Evolutionary conservation across 2,329 filamentous ascomycete genomes (phyloP).

Genomic region (Calcarisporium arbuscula): DNA sequence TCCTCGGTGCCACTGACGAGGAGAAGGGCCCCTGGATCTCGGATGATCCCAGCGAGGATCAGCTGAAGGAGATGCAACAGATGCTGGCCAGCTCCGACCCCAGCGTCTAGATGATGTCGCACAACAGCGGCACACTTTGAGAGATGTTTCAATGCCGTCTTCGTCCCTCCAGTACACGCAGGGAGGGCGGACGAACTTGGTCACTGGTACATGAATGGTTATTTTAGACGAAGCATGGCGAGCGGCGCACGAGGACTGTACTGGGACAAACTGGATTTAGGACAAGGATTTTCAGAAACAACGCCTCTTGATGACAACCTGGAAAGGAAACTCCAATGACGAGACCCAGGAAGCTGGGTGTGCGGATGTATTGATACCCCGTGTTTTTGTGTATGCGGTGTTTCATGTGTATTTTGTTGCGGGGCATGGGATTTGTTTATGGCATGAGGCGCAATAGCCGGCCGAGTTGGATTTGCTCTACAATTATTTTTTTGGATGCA

Average conservation of each 20-base stretch:
- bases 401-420: no score
- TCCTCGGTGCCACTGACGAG: slow-evolving; percentile 71
- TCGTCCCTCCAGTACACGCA: neutral
- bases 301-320: no score
- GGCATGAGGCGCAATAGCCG: no score
- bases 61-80: slow-evolving; percentile 55
- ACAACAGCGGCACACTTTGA: no score
- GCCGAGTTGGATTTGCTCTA: no score
- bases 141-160: no score
- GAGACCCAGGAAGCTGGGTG: no score
- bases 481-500: no score
- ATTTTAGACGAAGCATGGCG: slow-evolving; percentile 18
- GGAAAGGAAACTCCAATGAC: no score
- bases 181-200: slow-evolving; percentile 1
- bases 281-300: neutral
- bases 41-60: slow-evolving; percentile 60
- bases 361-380: no score
- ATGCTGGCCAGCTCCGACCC: slow-evolving; percentile 27
- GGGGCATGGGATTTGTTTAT: no score
- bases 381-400: no score
- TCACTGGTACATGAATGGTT: slow-evolving; percentile 1
- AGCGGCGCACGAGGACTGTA: slow-evolving; percentile 21
- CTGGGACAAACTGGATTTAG: slow-evolving; percentile 10
- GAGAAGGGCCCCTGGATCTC: slow-evolving; percentile 83
- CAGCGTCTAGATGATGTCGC: slow-evolving; percentile 14